phyloP scores from a whole-genome alignment of 2,329 filamentous ascomycete species.

The Fulvia fulva region DNA sequence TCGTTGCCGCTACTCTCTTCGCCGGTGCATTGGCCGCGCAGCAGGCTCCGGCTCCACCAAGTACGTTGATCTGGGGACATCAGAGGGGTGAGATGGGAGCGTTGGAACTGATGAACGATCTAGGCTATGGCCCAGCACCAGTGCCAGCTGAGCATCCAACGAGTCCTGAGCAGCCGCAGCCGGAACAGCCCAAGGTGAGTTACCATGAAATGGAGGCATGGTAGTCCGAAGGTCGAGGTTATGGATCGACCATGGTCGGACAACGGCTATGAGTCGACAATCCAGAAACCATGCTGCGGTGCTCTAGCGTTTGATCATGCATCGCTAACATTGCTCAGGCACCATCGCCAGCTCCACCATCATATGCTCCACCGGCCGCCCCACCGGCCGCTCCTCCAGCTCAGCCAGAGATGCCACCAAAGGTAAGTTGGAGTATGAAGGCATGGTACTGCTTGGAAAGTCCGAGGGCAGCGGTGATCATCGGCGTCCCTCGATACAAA shows the following conservation, averaged over 20 bases:
- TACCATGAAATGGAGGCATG: no score
- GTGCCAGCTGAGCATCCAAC: background rate
- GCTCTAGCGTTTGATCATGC: background rate
- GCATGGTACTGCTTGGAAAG: no score
- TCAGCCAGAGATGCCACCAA: background rate
- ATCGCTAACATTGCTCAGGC: background rate
- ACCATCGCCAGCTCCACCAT: background rate
- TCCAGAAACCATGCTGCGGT: no score
- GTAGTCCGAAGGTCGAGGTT: no score
- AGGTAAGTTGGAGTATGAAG: background rate
- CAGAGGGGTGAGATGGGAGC: background rate
- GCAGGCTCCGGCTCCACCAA: background rate
- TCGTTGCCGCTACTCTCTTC: slow-evolving; percentile 23
- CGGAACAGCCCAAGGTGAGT: background rate
- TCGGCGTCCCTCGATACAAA: no score
- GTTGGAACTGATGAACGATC: background rate
- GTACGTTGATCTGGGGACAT: background rate
- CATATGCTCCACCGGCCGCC: background rate
- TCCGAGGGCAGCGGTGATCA: no score
- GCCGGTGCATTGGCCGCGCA: slow-evolving; percentile 18
- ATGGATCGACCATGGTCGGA: no score
- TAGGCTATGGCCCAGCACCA: background rate
- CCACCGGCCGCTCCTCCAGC: background rate
- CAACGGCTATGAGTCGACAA: no score
- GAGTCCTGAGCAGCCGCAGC: background rate